Evolutionary conservation across 108 stramenopile species (phyloP).

Genomic region (Licmophora abbreviata): DNA sequence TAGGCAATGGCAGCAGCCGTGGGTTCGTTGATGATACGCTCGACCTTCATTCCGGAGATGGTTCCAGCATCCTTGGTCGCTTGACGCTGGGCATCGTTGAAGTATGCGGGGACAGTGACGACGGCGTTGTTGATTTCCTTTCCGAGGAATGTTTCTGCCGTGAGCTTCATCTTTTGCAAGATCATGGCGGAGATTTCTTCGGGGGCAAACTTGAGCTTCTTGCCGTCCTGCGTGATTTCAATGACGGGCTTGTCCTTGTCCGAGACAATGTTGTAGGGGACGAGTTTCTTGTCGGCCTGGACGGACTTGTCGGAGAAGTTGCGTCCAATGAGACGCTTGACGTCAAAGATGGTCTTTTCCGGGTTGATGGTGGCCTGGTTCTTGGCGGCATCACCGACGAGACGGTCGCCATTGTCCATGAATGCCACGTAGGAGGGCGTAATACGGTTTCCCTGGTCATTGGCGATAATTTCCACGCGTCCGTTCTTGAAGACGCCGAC

Average conservation of each 20-base stretch:
- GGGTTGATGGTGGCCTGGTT: constrained; percentile 98
- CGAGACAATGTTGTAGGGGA: constrained; percentile 89
- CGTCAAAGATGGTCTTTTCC: constrained; percentile 95
- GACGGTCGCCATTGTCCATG: constrained; percentile 77
- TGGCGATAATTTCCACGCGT: constrained; percentile 94
- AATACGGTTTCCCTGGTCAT: constrained; percentile 94
- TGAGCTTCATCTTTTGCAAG: constrained; percentile 83
- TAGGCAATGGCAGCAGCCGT: constrained; percentile 98
- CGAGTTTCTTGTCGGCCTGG: constrained; percentile 95
- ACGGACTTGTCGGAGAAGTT: constrained; percentile 91
- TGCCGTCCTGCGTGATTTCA: constrained; percentile 46
- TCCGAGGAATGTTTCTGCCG: constrained; percentile 83
- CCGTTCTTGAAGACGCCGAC: constrained; percentile 96
- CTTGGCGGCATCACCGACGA: constrained; percentile 98
- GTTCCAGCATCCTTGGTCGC: constrained; percentile 84
- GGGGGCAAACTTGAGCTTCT: constrained; percentile 56
- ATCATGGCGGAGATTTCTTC: constrained; percentile 92
- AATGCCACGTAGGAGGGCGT: constrained; percentile 98
- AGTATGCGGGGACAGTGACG: constrained; percentile 85
- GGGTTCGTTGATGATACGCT: constrained; percentile 98
- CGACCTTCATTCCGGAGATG: constrained; percentile 79
- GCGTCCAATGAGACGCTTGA: constrained; percentile 97
- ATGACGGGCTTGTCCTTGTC: constrained; percentile 83
- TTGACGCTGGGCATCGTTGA: constrained; percentile 86
- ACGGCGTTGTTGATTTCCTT: constrained; percentile 70